phyloP scores from a whole-genome alignment of 306 rosid species.

The Mimosa bimucronata region DNA sequence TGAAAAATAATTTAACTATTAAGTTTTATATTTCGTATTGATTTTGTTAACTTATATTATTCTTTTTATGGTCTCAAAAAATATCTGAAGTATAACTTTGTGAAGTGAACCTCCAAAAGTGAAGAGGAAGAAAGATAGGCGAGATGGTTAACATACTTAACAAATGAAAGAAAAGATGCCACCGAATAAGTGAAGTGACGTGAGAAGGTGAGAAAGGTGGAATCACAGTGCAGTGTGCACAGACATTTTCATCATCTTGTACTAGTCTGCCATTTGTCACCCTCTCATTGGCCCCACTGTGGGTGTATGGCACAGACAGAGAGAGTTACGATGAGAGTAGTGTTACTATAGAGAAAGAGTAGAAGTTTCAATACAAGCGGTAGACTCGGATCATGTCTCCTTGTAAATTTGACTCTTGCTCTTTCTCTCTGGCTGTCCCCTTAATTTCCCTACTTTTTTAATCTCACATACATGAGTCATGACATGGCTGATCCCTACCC shows the following conservation, averaged over 20 bases:
- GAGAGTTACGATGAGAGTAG: constrained; percentile 8
- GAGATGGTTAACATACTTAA: background rate
- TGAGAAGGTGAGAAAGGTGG: constrained; percentile 33
- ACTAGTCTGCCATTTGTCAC: constrained; percentile 43
- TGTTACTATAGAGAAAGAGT: constrained; percentile 37
- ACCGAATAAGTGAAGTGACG: constrained; percentile 27
- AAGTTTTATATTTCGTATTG: too few species aligned
- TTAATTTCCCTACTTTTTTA: background rate
- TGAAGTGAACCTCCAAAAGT: background rate
- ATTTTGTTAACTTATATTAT: background rate
- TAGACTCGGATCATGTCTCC: constrained; percentile 97
- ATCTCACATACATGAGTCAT: background rate
- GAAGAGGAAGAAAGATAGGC: background rate
- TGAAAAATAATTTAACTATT: too few species aligned
- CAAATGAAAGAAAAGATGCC: constrained; percentile 44
- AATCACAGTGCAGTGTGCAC: constrained; percentile 31
- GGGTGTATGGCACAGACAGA: background rate
- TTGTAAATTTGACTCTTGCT: constrained; percentile 3
- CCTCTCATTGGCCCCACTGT: constrained; percentile 8
- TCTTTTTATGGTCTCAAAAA: background rate
- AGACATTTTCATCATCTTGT: constrained; percentile 15
- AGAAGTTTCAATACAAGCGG: constrained; percentile 61
- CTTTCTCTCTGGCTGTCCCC: background rate
- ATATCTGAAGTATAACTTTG: background rate
- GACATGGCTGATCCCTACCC: constrained; percentile 52